Evolutionary conservation across 805 yeast genomes (phyloP), one percentile per base, ranked within the genome.

Genomic region (Candida insectalens): DNA sequence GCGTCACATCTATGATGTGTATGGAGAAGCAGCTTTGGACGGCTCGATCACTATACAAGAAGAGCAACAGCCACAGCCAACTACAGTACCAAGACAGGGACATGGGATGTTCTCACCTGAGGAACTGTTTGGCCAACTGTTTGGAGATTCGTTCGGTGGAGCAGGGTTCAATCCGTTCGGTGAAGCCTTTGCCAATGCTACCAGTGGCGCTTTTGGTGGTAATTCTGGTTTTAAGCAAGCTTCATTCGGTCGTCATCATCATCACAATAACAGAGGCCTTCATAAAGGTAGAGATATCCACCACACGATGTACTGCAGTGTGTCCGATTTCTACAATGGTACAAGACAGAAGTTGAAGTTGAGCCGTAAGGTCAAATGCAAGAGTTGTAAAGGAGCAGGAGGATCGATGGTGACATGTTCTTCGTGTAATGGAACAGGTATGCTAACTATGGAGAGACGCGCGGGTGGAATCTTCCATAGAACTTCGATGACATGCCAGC

Each of bases 261-360:
- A 14, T 13, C 29, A 15, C 14, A 22, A 16, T 6, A 21, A 28
- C 15, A 18, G 22, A 14, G 19, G 23, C 7, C 29, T 36, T 30
- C 52, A 51, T 10, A 62, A 56, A 28, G 79, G 81, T 5, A 65
- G 65, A 15, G 72, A 75, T 40, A 78, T 79, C 33, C 63, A 58
- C 37, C 83, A 79, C 48, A 61, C 64, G 6, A 59, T 76, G 32
- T 57, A 59, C 19, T 72, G 77, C 28, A 49, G 74, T 0, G 51
- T 79, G 32, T 64, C 59, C 5, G 84, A 79, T 34, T 57, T 77
- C 38, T 77, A 71, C 45, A 55, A 48, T 25, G 87, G 88, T 2
- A 76, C 73, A 44, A 55, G 56, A 1, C 53, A 71, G 21, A 77
- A 71, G 51, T 59, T 79, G 18, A 71, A 70, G 32, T 55, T 79